Evolutionary conservation across 345 rosid genomes (phyloP).

Genomic region (Combretum micranthum): DNA sequence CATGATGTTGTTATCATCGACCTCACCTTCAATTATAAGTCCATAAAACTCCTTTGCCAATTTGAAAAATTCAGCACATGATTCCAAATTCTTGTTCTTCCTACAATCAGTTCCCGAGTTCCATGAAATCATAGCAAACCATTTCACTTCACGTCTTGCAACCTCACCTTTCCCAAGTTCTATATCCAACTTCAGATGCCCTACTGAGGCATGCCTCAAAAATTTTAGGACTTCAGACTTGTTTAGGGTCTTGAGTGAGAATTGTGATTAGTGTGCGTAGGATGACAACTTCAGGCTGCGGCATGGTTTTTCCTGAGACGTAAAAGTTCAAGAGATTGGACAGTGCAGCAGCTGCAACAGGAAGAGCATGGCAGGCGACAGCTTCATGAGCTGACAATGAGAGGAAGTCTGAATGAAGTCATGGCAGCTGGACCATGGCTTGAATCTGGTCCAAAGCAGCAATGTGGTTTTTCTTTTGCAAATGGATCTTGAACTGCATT

Average conservation of each 20-base stretch:
- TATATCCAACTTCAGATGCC: conserved; percentile 59
- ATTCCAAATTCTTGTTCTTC: conserved; percentile 54
- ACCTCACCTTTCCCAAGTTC: conserved; percentile 68
- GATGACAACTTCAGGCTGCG: conserved; percentile 63
- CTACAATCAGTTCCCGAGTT: conserved; percentile 77
- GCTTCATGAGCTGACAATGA: conserved; percentile 96
- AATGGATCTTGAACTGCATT: conserved; percentile 77
- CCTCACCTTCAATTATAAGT: conserved; percentile 31
- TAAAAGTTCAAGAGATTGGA: conserved; percentile 65
- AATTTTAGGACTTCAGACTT: conserved; percentile 58
- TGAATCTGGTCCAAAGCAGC: conserved; percentile 71
- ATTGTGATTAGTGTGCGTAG: conserved; percentile 77
- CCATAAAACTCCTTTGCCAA: conserved; percentile 58
- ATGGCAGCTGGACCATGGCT: conserved; percentile 58
- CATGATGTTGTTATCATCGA: conserved; percentile 44
- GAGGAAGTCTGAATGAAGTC: conserved; percentile 80
- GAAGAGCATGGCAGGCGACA: conserved; percentile 70
- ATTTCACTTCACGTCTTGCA: conserved; percentile 66
- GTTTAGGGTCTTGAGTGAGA: conserved; percentile 44
- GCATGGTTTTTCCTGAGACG: conserved; percentile 54
- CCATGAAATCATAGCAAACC: conserved; percentile 90
- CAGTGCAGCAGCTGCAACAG: conserved; percentile 69
- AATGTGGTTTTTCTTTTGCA: conserved; percentile 49
- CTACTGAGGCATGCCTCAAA: conserved; percentile 44
- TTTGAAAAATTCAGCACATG: conserved; percentile 56